These are phyloP conservation scores for Carpinus viminea DNA, from an alignment of 306 rosid species.

Conservation along the genomic window DNA sequence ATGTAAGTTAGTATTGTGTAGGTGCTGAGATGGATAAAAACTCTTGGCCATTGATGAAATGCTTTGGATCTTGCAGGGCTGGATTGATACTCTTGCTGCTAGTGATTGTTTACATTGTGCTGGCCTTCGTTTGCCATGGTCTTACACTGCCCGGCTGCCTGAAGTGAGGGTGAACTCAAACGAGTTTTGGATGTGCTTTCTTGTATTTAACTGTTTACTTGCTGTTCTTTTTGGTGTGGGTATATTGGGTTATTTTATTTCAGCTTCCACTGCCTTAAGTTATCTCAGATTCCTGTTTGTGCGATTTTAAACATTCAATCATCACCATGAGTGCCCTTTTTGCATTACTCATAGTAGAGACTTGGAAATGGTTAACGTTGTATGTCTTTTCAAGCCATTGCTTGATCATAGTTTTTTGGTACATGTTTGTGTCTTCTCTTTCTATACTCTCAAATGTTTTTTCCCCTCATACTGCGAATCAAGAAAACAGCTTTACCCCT, in stretches of 20 bases:
- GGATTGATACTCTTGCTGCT: constrained; percentile 75
- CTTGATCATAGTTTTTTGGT: constrained; percentile 18
- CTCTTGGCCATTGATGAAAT: constrained; percentile 24
- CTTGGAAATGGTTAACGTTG: constrained; percentile 39
- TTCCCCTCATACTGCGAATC: not conserved
- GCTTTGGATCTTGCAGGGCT: constrained; percentile 61
- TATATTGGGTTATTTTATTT: constrained; percentile 35
- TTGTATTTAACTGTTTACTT: not conserved
- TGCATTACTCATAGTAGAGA: constrained; percentile 37
- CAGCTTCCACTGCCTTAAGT: constrained; percentile 28
- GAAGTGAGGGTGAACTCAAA: constrained; percentile 37
- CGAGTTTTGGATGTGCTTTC: constrained; percentile 33
- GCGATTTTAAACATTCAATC: constrained; percentile 35
- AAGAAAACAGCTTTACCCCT: not conserved
- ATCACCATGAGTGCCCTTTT: constrained; percentile 34
- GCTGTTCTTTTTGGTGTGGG: constrained; percentile 21
- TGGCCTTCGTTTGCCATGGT: constrained; percentile 95
- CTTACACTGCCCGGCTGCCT: constrained; percentile 74
- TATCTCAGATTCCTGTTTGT: constrained; percentile 37
- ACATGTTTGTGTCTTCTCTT: not conserved
- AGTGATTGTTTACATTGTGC: constrained; percentile 60
- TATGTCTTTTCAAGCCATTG: constrained; percentile 29
- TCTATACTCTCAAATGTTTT: not conserved
- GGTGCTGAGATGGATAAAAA: constrained; percentile 8
- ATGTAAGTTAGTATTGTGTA: not conserved